Evolutionary conservation across 305 asterid species (phyloP), one percentile per base, ranked within the genome.

Genomic region (Solanum hybrid): DNA sequence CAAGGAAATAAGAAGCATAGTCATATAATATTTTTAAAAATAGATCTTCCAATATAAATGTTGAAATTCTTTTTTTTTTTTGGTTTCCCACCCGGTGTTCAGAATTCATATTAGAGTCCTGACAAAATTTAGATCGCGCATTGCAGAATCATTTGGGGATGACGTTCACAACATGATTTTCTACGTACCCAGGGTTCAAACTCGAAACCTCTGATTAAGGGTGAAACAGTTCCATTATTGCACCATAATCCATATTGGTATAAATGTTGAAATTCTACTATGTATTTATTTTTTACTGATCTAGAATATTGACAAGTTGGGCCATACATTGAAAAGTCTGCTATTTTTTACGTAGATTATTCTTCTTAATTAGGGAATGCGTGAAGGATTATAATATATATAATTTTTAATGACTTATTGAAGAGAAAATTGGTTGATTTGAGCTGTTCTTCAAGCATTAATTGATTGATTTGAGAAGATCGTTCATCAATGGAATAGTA

Each of bases 201-300:
- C 4, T 1, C 4, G 24, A 56, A 0, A 56, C 12, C 12, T 64
- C 2, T 64, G 14, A 10, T 2, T 66, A 66, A 66, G 14, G 1
- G 6, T 22, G 29, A n/a, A 66, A 9, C 0, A n/a, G 7, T 9
- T 7, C 1, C 3, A 64, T 1, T 0, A 64, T 6, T n/a, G 13
- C 12, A 66, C 6, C 27, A 64, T 0, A n/a, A 9, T 0, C 0
- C 13, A 8, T 22, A 22, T 19, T 64, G 6, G 1, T 19, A 60
- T 19, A 19, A 60, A 64, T 22, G 0, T 36, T 36, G 56, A 36
- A 35, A 36, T 36, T 78, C 60, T 12, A 42, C 17, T 42, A 42
- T 42, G 17, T 42, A 42, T 13, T 45, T 45, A 14, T 56, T 56
- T 56, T 56, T 45, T 56, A n/a, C n/a, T 72, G 35, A 27, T 29